phyloP scores from a whole-genome alignment of 805 yeast genomes.

The Tetrapisispora phaffii region DNA sequence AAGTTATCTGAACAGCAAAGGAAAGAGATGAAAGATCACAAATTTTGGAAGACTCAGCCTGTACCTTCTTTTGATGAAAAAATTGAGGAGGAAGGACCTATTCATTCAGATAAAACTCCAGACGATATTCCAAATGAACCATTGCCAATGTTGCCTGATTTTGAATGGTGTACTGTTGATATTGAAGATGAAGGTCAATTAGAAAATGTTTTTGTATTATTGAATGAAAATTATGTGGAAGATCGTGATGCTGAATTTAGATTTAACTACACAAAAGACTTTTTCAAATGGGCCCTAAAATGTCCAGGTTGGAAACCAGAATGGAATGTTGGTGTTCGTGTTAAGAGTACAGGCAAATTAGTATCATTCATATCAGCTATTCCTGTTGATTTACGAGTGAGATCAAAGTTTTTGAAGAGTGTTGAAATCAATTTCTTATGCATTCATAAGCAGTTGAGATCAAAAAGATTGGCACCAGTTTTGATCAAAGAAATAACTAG shows the following conservation, averaged over 20 bases:
- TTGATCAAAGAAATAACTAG: conserved; percentile 90
- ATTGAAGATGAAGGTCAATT: conserved; percentile 44
- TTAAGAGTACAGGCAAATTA: conserved; percentile 59
- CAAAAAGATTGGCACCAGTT: conserved; percentile 91
- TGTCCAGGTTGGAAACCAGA: conserved; percentile 88
- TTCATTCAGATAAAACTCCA: conserved; percentile 57
- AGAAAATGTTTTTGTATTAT: conserved; percentile 66
- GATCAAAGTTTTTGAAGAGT: conserved; percentile 44
- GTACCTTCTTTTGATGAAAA: conserved; percentile 69
- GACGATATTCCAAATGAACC: conserved; percentile 66
- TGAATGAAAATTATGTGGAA: conserved; percentile 89
- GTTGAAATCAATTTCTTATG: conserved; percentile 92
- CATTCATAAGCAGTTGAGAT: conserved; percentile 84
- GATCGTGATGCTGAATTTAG: conserved; percentile 88
- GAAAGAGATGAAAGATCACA: conserved; percentile 77
- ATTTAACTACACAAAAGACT: conserved; percentile 75
- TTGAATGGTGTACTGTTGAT: conserved; percentile 84
- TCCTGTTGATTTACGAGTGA: conserved; percentile 60
- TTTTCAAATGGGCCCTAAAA: conserved; percentile 85
- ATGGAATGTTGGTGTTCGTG: conserved; percentile 93
- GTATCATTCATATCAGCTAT: conserved; percentile 91
- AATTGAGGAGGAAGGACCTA: conserved; percentile 67
- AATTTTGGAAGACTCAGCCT: conserved; percentile 98
- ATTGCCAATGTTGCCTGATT: conserved; percentile 60
- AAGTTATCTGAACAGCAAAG: conserved; percentile 47